These are phyloP conservation scores for Neofusicoccum sp. DNA, from an alignment of 2,329 filamentous ascomycete species.

Conservation along the genomic window DNA sequence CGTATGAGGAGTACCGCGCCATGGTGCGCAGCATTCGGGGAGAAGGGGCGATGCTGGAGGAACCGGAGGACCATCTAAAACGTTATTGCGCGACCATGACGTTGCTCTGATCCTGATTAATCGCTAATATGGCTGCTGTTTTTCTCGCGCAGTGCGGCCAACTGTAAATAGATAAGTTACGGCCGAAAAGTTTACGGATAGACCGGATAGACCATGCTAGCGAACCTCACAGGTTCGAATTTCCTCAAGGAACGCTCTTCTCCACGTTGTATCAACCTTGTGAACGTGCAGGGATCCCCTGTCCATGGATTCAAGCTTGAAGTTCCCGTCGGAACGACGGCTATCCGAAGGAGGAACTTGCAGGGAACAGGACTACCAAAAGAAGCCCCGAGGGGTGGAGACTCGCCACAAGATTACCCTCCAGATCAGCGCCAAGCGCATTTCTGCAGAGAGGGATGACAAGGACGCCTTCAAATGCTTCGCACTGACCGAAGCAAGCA, in stretches of 20 bases:
- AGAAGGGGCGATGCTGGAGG: background rate
- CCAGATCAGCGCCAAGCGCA: background rate
- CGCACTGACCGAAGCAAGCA: background rate
- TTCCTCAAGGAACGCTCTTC: background rate
- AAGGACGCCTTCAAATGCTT: background rate
- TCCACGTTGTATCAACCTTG: too few species aligned
- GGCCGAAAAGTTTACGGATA: background rate
- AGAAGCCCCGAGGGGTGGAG: too few species aligned
- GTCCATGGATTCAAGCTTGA: background rate
- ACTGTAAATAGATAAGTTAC: background rate
- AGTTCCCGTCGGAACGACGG: background rate
- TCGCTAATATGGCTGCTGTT: background rate
- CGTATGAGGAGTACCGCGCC: conserved; percentile 11
- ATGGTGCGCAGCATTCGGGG: conserved; percentile 17
- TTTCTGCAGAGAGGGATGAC: background rate
- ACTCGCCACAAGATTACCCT: background rate
- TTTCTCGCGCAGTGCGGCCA: background rate
- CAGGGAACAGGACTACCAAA: too few species aligned
- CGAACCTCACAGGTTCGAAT: background rate
- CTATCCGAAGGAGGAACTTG: background rate
- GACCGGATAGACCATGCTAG: background rate
- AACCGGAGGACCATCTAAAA: conserved; percentile 1
- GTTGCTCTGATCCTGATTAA: background rate
- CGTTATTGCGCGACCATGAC: conserved; percentile 15
- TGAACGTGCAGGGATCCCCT: background rate